phyloP scores from a whole-genome alignment of 2,329 filamentous ascomycete species.

The Penicillium sp. region DNA sequence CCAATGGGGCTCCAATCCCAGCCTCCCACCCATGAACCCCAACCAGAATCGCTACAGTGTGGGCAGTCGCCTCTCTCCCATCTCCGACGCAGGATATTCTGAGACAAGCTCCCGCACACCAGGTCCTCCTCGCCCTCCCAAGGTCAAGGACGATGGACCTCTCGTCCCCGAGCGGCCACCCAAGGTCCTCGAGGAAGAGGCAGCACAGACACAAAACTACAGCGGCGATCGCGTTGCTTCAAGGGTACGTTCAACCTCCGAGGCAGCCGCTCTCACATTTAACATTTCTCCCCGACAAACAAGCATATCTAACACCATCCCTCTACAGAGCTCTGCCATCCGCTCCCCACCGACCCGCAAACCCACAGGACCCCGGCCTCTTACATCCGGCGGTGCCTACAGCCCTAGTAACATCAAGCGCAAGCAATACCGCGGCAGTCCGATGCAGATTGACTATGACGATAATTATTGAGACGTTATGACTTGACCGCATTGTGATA shows the following conservation, averaged over 20 bases:
- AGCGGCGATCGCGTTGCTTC: slow-evolving; percentile 45
- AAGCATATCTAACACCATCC: background rate
- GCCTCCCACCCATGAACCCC: slow-evolving; percentile 39
- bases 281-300: background rate
- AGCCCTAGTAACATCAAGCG: slow-evolving; percentile 42
- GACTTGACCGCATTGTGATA: slow-evolving; percentile 27
- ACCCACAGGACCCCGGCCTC: slow-evolving; percentile 53
- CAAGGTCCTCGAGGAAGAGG: slow-evolving; percentile 43
- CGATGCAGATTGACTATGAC: slow-evolving; percentile 47
- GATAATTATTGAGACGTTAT: slow-evolving; percentile 35
- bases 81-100: slow-evolving; percentile 53
- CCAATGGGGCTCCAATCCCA: slow-evolving; percentile 51
- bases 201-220: slow-evolving; percentile 20
- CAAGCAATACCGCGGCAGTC: slow-evolving; percentile 46
- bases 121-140: slow-evolving; percentile 56
- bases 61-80: slow-evolving; percentile 49
- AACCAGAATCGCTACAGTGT: slow-evolving; percentile 42
- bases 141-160: slow-evolving; percentile 61
- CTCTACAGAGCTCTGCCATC: slow-evolving; percentile 37
- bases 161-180: slow-evolving; percentile 58
- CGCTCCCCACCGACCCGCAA: slow-evolving; percentile 47
- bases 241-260: slow-evolving; percentile 35
- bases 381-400: slow-evolving; percentile 44
- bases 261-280: background rate
- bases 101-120: slow-evolving; percentile 43